Percentiles rank a stretch among this genome's conserved stretches.
Evolutionary conservation across 1,284 basidiomycete species (phyloP).

Genomic region (Rhodotorula sp.): DNA sequence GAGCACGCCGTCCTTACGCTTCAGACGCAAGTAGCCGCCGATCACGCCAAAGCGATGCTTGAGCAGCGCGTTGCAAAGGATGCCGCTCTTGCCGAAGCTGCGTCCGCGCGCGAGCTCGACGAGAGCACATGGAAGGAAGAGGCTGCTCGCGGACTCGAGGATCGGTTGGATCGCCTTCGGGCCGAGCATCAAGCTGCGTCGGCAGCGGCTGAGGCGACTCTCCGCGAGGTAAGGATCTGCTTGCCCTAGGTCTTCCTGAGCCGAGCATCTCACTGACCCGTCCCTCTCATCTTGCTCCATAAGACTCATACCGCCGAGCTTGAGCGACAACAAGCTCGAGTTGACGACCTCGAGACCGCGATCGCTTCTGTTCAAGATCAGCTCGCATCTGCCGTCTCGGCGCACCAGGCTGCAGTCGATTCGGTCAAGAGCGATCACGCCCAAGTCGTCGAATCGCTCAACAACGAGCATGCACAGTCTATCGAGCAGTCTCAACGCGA

Average conservation of each 20-base stretch:
- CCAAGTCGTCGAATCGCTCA: neutral
- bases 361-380: neutral
- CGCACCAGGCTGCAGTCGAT: neutral
- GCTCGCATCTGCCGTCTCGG: neutral
- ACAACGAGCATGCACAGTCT: neutral
- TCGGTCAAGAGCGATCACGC: neutral
- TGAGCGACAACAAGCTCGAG: too few relatives aligned
- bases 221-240: neutral
- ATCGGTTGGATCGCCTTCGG: too few relatives aligned
- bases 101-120: neutral
- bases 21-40: neutral
- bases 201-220: neutral
- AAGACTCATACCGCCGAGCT: too few relatives aligned
- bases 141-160: too few relatives aligned
- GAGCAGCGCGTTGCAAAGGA: neutral
- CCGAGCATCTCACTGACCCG: too few relatives aligned
- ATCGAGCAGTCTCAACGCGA: neutral
- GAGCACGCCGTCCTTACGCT: neutral
- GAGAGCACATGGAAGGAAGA: too few relatives aligned
- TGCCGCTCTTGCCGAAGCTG: neutral
- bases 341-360: neutral
- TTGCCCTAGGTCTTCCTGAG: neutral
- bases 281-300: too few relatives aligned
- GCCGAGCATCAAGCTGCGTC: too few relatives aligned
- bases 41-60: neutral